A percentile compares a stretch with the other conserved stretches of the same genome.
These are phyloP conservation scores for Fusarium neocosmosporiellum DNA, from an alignment of 2,329 filamentous ascomycete species.

Conservation along the genomic window DNA sequence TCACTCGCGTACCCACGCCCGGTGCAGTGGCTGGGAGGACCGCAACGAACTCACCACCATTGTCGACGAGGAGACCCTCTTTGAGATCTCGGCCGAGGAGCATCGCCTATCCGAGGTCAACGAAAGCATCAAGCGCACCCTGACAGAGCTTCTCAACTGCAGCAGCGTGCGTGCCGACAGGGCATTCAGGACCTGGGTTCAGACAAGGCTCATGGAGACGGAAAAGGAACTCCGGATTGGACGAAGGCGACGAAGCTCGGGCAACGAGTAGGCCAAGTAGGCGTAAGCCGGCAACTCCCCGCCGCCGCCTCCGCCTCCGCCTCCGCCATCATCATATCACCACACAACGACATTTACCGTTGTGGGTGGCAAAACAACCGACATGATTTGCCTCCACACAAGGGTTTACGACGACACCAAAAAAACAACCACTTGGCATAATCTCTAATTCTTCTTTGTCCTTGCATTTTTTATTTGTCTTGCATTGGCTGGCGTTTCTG, in stretches of 20 bases:
- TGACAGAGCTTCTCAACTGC: constrained; percentile 72
- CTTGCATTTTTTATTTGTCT: constrained; percentile 1
- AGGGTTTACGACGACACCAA: not conserved
- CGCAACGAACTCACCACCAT: constrained; percentile 53
- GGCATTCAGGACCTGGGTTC: constrained; percentile 68
- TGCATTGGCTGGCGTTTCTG: constrained; percentile 38
- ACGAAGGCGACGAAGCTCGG: constrained; percentile 59
- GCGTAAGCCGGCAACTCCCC: not conserved
- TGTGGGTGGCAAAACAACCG: constrained; percentile 23
- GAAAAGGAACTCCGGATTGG: constrained; percentile 68
- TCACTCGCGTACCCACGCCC: constrained; percentile 43
- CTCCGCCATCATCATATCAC: constrained; percentile 17
- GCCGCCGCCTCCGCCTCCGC: not conserved
- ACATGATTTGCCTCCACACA: not conserved
- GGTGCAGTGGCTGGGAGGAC: constrained; percentile 50
- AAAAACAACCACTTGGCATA: constrained; percentile 20
- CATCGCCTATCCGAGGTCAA: constrained; percentile 67
- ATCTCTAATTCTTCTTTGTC: constrained; percentile 28
- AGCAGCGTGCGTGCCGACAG: constrained; percentile 63
- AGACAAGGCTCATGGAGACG: constrained; percentile 69
- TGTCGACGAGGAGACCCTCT: constrained; percentile 59
- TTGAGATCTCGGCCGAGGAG: constrained; percentile 63
- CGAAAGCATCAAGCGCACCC: constrained; percentile 69
- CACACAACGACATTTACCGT: constrained; percentile 8
- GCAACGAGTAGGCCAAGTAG: constrained; percentile 44